Conservation (phyloP, 495 filamentous ascomycete species). For the Poronia punctata region DNA sequence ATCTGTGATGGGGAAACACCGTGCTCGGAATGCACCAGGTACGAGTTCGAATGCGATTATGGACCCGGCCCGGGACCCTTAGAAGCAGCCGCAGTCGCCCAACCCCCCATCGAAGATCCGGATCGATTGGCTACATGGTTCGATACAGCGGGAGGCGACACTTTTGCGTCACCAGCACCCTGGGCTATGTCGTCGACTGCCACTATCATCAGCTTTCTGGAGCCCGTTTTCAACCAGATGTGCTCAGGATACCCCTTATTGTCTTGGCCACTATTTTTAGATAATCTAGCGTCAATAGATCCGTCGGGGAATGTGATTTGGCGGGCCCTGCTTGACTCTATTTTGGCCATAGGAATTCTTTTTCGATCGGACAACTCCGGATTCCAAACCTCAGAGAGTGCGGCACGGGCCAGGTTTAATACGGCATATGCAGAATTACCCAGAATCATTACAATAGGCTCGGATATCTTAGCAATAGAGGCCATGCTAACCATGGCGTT, state of each 20-base stretch:
- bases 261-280: background rate
- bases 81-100: background rate
- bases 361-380: background rate
- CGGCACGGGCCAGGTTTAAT: slow-evolving; percentile 8
- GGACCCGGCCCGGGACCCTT: slow-evolving; percentile 1
- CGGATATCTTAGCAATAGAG: slow-evolving; percentile 4
- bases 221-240: slow-evolving; percentile 3
- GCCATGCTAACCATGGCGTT: slow-evolving; percentile 6
- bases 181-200: background rate
- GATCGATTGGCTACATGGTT: background rate
- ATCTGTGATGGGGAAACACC: slow-evolving; percentile 4
- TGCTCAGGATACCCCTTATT: slow-evolving; percentile 1
- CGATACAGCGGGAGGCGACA: background rate
- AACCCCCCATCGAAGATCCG: background rate
- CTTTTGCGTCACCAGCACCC: background rate
- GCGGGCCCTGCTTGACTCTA: background rate
- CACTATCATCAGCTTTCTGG: background rate
- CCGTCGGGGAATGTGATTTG: background rate
- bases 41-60: slow-evolving; percentile 1
- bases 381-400: background rate
- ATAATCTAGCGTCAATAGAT: background rate
- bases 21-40: slow-evolving; percentile 3
- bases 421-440: slow-evolving; percentile 9
- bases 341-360: slow-evolving; percentile 3
- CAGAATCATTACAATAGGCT: slow-evolving; percentile 1